Conservation (phyloP, 352 stramenopile species). For the Pythium brassicae region DNA sequence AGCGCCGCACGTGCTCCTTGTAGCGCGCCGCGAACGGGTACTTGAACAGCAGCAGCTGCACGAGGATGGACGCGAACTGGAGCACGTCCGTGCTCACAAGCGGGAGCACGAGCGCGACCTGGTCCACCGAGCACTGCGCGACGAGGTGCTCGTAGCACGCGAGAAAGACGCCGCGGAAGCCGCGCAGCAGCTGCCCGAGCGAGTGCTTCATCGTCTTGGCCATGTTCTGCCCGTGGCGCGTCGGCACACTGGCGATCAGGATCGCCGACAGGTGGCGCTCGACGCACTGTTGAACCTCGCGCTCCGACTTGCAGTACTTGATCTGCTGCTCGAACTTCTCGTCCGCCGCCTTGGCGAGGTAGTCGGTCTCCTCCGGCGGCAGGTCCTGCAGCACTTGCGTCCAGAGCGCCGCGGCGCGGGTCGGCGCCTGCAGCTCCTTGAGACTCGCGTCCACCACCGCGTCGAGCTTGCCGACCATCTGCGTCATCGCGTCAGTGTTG, state of each 20-base stretch:
- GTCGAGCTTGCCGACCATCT: conserved; percentile 42
- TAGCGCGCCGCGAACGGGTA: conserved; percentile 26
- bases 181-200: conserved; percentile 36
- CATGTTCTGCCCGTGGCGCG: conserved; percentile 37
- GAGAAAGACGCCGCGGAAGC: conserved; percentile 50
- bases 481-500: conserved; percentile 7
- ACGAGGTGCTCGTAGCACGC: conserved; percentile 29
- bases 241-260: conserved; percentile 28
- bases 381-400: conserved; percentile 36
- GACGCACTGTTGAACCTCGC: conserved; percentile 28
- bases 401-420: conserved; percentile 21
- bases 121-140: conserved; percentile 9
- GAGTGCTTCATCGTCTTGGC: conserved; percentile 42
- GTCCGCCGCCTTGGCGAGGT: conserved; percentile 44
- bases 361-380: conserved; percentile 37
- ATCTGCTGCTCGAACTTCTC: conserved; percentile 61
- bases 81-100: conserved; percentile 46
- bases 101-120: conserved; percentile 27
- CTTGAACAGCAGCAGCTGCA: conserved; percentile 56
- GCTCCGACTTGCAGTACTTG: conserved; percentile 41
- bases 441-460: conserved; percentile 33
- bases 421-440: conserved; percentile 15
- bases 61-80: conserved; percentile 44
- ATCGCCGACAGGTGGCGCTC: conserved; percentile 37
- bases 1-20: conserved; percentile 27